These are phyloP conservation scores for Henckelia pumila DNA, from an alignment of 257 asterid species.

Conservation along the genomic window DNA sequence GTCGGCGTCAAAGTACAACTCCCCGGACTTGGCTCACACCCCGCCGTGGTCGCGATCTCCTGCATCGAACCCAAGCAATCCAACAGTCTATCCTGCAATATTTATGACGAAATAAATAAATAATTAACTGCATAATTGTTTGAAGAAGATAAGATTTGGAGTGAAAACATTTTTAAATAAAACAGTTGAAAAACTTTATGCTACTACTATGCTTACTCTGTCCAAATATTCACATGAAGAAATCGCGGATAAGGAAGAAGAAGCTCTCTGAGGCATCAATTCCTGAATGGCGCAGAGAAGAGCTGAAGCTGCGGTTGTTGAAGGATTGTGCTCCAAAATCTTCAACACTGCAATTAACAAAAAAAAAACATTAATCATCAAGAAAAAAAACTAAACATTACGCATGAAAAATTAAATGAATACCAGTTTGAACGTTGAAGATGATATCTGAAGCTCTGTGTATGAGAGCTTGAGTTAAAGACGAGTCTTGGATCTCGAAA, in stretches of 20 bases:
- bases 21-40: slow-evolving; percentile 12
- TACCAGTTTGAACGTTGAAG: slow-evolving; percentile 46
- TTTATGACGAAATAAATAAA: background rate
- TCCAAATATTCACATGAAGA: slow-evolving; percentile 35
- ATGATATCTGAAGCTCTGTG: slow-evolving; percentile 42
- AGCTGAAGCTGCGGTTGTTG: slow-evolving; percentile 55
- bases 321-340: slow-evolving; percentile 48
- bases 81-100: slow-evolving; percentile 36
- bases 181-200: background rate
- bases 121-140: background rate
- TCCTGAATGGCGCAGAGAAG: slow-evolving; percentile 46
- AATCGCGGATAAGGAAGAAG: slow-evolving; percentile 36
- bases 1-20: slow-evolving; percentile 34
- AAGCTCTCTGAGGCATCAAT: slow-evolving; percentile 30
- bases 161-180: background rate
- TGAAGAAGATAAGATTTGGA: background rate
- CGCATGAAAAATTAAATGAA: background rate
- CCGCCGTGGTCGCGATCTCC: slow-evolving; percentile 32
- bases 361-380: no score
- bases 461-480: slow-evolving; percentile 31
- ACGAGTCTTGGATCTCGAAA: slow-evolving; percentile 30
- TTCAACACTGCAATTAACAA: slow-evolving; percentile 32
- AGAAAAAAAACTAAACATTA: background rate
- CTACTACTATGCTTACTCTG: slow-evolving; percentile 29
- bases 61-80: slow-evolving; percentile 37